Conservation (phyloP, 176 grass and related monocot genomes). For the Urochloa ruziziensis region DNA sequence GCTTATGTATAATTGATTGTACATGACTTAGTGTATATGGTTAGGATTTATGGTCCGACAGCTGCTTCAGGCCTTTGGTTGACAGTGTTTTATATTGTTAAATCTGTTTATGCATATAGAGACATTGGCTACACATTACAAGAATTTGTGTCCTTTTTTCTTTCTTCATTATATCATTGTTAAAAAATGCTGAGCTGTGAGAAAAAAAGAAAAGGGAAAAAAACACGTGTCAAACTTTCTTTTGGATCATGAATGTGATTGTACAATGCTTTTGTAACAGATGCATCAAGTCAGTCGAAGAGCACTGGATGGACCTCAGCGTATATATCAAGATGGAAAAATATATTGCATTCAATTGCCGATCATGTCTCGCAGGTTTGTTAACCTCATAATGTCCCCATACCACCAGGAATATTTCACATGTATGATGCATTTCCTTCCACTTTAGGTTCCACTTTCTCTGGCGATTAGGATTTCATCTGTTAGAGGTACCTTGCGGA, state of each 20-base stretch:
- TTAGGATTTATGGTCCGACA: conserved; percentile 14
- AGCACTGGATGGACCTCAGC: conserved; percentile 71
- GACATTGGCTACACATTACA: background rate
- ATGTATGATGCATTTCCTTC: conserved; percentile 10
- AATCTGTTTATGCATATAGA: background rate
- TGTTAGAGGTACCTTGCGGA: conserved; percentile 61
- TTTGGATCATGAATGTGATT: conserved; percentile 29
- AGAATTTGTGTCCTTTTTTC: background rate
- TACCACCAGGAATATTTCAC: background rate
- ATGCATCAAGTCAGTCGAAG: conserved; percentile 58
- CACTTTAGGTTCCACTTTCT: conserved; percentile 76
- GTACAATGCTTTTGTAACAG: conserved; percentile 47
- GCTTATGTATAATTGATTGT: background rate
- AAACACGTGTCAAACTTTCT: background rate
- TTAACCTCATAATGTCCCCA: background rate
- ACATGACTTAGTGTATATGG: background rate
- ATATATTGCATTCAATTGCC: conserved; percentile 81
- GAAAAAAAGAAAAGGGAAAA: background rate
- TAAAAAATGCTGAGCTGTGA: background rate
- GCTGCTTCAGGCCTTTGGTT: background rate
- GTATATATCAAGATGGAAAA: conserved; percentile 83
- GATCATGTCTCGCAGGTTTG: conserved; percentile 97
- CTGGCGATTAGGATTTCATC: conserved; percentile 69
- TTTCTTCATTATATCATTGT: background rate
- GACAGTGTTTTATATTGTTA: background rate